Evolutionary conservation across 305 asterid genomes (phyloP), one percentile per base, ranked within the genome.

Genomic region (Fraxinus angustifolia): DNA sequence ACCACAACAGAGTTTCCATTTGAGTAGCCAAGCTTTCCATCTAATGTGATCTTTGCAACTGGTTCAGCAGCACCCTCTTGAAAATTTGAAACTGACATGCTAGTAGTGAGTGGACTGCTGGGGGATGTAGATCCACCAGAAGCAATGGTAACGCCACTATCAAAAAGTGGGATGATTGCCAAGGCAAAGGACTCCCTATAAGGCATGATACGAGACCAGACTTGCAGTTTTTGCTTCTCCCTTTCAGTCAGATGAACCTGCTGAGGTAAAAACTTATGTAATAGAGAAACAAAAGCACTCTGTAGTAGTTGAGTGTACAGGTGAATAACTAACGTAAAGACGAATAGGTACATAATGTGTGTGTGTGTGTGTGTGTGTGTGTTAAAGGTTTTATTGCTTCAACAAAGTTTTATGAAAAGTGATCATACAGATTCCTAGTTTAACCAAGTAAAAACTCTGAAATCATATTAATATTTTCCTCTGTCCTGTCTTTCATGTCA

Each of bases 131-230:
- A 88, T 76, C 98, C 99, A 45, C 90, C 96, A 83, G 97, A 89
- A 83, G 92, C 87, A 86, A 96, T 86, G 84, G 90, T 79, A 87
- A 87, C 82, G 80, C 92, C 93, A 86, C 98, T 89, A 86, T 96
- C 99, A 84, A 96, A 96, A 81, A 96, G 98, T 26, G 99, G 98
- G 84, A 96, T 91, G 78, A 96, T 92, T 79, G 97, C 98, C 98
- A 97, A 96, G 53, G 99, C 91, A 91, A 96, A 96, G 74, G 99
- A 87, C 89, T 96, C 99, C 85, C 91, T 88, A 82, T 94, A 89
- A 77, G 99, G 98, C 99, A 96, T 94, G 86, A 96, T 88, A 85
- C 96, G 93, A 73, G 98, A 93, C 99, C 99, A 96, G 73, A 94
- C 96, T 93, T 96, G 99, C 84, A 96, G 89, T 80, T 93, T 96